Evolutionary conservation across 495 filamentous ascomycete species (phyloP).

Genomic region (Aspergillus steynii): DNA sequence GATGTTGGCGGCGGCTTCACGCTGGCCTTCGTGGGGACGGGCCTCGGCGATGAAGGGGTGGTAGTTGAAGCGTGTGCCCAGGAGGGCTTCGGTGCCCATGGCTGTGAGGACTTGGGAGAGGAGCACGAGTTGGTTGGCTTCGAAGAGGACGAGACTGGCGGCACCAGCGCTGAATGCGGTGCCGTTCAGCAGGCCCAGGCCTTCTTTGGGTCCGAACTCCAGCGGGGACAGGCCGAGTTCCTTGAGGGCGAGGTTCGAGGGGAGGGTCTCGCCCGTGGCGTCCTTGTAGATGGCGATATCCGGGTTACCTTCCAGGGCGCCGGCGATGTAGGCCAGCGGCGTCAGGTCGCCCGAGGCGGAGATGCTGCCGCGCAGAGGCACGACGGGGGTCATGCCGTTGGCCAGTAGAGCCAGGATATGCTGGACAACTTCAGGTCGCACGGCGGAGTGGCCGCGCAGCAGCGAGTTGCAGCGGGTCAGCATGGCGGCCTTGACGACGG

Average conservation of each 20-base stretch:
- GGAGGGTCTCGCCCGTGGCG: slow-evolving; percentile 1
- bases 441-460: slow-evolving; percentile 57
- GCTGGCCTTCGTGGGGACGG: slow-evolving; percentile 64
- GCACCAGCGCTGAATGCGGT: slow-evolving; percentile 59
- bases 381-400: slow-evolving; percentile 49
- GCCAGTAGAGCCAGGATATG: slow-evolving; percentile 47
- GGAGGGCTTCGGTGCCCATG: slow-evolving; percentile 45
- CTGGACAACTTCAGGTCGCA: slow-evolving; percentile 50
- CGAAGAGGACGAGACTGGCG: slow-evolving; percentile 55
- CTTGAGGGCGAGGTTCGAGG: slow-evolving; percentile 21
- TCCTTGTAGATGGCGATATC: slow-evolving; percentile 21
- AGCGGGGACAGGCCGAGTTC: slow-evolving; percentile 16
- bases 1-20: slow-evolving; percentile 58
- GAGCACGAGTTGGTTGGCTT: slow-evolving; percentile 57
- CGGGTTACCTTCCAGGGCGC: slow-evolving; percentile 59
- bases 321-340: slow-evolving; percentile 62
- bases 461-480: slow-evolving; percentile 57
- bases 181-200: slow-evolving; percentile 64
- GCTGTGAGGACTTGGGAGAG: slow-evolving; percentile 58
- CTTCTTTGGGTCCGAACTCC: slow-evolving; percentile 48
- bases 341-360: slow-evolving; percentile 64
- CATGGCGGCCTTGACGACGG: slow-evolving; percentile 58
- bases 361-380: slow-evolving; percentile 61
- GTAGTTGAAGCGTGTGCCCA: slow-evolving; percentile 55
- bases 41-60: slow-evolving; percentile 58